Base-by-base conservation (phyloP, 495 filamentous ascomycete species). In the Podospora pseudocomata region DNA sequence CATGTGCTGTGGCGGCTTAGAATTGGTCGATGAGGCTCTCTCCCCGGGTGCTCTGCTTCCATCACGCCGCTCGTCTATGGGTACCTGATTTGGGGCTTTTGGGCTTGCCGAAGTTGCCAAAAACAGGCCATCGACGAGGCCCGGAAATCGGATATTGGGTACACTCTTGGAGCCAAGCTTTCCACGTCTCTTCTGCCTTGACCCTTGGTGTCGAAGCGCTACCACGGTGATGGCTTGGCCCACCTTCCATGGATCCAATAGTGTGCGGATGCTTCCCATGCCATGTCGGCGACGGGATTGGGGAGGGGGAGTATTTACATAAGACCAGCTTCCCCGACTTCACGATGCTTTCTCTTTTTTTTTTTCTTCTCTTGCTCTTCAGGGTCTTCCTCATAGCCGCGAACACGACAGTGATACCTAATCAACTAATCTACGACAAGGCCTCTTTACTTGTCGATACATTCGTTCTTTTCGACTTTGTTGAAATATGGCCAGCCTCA, bases 401-500 rank as follows among this genome's bases (percentile, higher is more conserved):
- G 39, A 58, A 58, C 55, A 19, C 55, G n/a, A 19, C 55, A 58
- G n/a, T 58, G 23, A 23, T 58, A 49, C 15, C 39, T 49, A 69
- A 23, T 66, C 58, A 63, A 61, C 64, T 69, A 18, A 28, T 61
- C 23, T 32, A 34, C 30, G 27, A 20, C 30, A 63, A 32, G 61
- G 61, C 20, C 28, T 44, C 30, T 18, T 32, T 63, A 28, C 59
- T 57, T 18, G 53, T 63, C 34, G 30, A 63, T 26, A 44, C 70
- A 11, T 53, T 64, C 64, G 61, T 44, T 64, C 27, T 54, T 34
- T 68, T 64, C 34, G 13, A 26, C 32, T 23, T 27, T 57, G 54
- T 2, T 60, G 64, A 71, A 30, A 30, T 55, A 77, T 77, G 75
- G 53, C 73, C 59, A 55, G 65, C 27, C 34, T 75, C 55, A 65